Evolutionary conservation across 2,329 filamentous ascomycete species (phyloP).

Genomic region (Phyllachora maydis): DNA sequence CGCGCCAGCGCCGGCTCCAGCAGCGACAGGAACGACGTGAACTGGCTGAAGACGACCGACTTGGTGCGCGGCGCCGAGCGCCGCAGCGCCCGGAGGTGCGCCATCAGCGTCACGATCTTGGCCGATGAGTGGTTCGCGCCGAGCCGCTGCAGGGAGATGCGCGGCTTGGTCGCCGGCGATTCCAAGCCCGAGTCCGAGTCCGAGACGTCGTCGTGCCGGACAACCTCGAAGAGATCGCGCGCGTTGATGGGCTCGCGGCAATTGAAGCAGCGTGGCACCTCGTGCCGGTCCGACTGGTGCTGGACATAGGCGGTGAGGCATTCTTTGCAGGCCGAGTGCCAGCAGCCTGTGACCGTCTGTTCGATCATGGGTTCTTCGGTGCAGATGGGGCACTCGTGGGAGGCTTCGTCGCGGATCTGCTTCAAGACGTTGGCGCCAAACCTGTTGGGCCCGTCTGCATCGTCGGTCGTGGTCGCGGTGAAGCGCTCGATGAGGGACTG

Average conservation of each 20-base stretch:
- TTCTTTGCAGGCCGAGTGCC: conserved; percentile 91
- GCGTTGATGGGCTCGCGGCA: conserved; percentile 68
- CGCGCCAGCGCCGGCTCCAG: conserved; percentile 63
- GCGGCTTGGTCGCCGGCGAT: conserved; percentile 14
- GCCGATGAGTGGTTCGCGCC: conserved; percentile 55
- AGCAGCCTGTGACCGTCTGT: conserved; percentile 86
- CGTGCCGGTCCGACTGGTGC: conserved; percentile 60
- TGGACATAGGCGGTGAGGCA: conserved; percentile 82
- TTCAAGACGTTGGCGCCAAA: conserved; percentile 77
- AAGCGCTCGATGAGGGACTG: conserved; percentile 72
- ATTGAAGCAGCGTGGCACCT: conserved; percentile 69
- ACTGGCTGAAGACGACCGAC: conserved; percentile 89
- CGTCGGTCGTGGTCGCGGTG: conserved; percentile 44
- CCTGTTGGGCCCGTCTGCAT: conserved; percentile 38
- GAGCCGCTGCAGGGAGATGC: conserved; percentile 38
- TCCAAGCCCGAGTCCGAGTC: too few species aligned
- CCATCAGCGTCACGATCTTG: conserved; percentile 67
- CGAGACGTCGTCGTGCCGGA: conserved; percentile 49
- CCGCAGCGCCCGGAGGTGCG: conserved; percentile 49
- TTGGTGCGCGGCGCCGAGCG: conserved; percentile 50
- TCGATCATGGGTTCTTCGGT: conserved; percentile 91
- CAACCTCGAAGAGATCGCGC: conserved; percentile 79
- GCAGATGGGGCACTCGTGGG: conserved; percentile 85
- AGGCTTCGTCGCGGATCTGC: conserved; percentile 78
- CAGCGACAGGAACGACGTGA: conserved; percentile 85